Evolutionary conservation across 1,139 yeast species (phyloP).

Genomic region (Scheffersomyces lignicola): DNA sequence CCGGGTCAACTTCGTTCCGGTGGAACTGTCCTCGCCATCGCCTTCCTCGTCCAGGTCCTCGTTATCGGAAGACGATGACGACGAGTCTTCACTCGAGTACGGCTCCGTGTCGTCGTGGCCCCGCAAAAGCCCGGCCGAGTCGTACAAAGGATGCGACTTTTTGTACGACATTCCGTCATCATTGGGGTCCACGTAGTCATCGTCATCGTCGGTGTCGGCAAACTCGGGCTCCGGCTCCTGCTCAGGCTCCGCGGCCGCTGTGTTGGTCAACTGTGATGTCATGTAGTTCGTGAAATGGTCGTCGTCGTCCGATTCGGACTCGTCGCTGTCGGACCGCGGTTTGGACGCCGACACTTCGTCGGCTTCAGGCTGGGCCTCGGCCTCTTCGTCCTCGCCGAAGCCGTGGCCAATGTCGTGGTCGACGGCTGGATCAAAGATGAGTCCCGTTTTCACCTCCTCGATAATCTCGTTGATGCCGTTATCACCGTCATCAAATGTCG

Average conservation of each 20-base stretch:
- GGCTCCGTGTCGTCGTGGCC: slow-evolving; percentile 9
- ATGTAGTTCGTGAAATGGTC: slow-evolving; percentile 71
- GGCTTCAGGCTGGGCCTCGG: slow-evolving; percentile 23
- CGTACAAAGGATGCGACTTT: slow-evolving; percentile 62
- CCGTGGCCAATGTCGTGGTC: slow-evolving; percentile 32
- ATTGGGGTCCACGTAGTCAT: slow-evolving; percentile 75
- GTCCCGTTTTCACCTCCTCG: slow-evolving; percentile 38
- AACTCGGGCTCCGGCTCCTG: slow-evolving; percentile 22
- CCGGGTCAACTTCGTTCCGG: slow-evolving; percentile 34
- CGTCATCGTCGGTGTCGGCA: slow-evolving; percentile 34
- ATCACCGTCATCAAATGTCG: slow-evolving; percentile 50
- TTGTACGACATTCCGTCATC: slow-evolving; percentile 79
- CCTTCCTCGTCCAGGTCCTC: slow-evolving; percentile 22
- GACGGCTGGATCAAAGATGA: slow-evolving; percentile 34
- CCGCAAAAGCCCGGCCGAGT: slow-evolving; percentile 37
- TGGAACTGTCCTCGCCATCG: slow-evolving; percentile 11
- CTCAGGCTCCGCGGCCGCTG: slow-evolving; percentile 55
- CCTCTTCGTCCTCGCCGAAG: slow-evolving; percentile 21
- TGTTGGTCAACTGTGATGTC: slow-evolving; percentile 74
- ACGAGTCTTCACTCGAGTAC: slow-evolving; percentile 7
- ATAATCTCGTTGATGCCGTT: slow-evolving; percentile 40
- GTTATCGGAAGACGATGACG: slow-evolving; percentile 15
- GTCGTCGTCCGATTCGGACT: slow-evolving; percentile 31
- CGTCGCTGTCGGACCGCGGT: slow-evolving; percentile 24
- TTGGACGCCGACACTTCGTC: slow-evolving; percentile 22